Base-by-base conservation (phyloP, 495 filamentous ascomycete genomes). In the Penicillium longicatenatum region DNA sequence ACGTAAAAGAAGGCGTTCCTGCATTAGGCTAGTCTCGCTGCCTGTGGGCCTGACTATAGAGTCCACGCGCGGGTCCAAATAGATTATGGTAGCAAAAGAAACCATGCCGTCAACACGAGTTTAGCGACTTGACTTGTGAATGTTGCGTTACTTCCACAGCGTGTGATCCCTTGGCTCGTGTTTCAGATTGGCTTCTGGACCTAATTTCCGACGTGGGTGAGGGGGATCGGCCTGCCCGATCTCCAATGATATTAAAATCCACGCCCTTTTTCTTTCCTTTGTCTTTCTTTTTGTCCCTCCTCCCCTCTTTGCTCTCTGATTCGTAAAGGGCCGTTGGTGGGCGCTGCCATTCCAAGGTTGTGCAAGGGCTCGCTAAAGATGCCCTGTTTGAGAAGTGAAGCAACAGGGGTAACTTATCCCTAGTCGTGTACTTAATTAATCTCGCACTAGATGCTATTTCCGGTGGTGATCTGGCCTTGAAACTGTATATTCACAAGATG, bases 221-320 rank as follows among this genome's bases (percentile, higher is more conserved):
- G 53, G 51, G 46, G 35, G 35, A 16, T 46, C 30, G 30, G 50
- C 9, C 22, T 20, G 29, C 20, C 37, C 49, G 50, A 46, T 20
- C 41, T n/a, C 17, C 43, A 33, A 39, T 19, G 42, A 47, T 52
- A 58, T 58, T 58, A 41, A 14, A 50, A 53, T 58, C 56, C 56
- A 45, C 50, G 49, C 2, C 6, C 10, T 24, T 26, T 52, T 46
- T 24, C 33, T 22, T 42, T 41, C 24, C 19, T 41, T 29, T 20
- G 7, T 21, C 35, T 24, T 52, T 17, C 35, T 17, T 17, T 43
- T 22, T 37, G 16, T 1, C 45, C 21, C 4, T 9, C 42, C 42
- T n/a, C 10, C 31, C 4, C 20, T 16, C 14, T 7, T 7, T n/a
- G 22, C 22, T n/a, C 4, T 47, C 19, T 47, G 30, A 35, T 19